A percentile compares a stretch with the other conserved stretches of the same genome.
These are phyloP conservation scores for Paraglomus brasilianum DNA, from an alignment of 192 early-diverging fungal genomes.

Conservation along the genomic window DNA sequence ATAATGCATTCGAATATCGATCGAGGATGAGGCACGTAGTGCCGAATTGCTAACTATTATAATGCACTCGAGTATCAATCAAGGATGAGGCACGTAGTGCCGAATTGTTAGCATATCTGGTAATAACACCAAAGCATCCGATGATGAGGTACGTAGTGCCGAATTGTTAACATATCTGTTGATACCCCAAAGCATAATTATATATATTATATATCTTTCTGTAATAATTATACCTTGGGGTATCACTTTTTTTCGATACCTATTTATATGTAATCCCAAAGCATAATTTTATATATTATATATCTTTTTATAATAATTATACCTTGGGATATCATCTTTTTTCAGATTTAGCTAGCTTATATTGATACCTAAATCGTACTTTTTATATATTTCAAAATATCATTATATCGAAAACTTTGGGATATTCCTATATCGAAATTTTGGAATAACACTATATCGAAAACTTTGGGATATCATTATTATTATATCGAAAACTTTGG, in stretches of 20 bases:
- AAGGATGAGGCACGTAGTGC: too few relatives aligned
- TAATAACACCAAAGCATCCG: too few relatives aligned
- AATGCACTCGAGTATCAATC: too few relatives aligned
- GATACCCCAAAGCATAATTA: slow-evolving; percentile 23
- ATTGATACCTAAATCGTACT: slow-evolving; percentile 21
- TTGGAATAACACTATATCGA: not conserved
- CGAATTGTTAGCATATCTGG: too few relatives aligned
- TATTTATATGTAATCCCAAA: too few relatives aligned
- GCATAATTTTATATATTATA: too few relatives aligned
- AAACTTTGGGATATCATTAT: slow-evolving; percentile 3
- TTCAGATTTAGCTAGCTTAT: slow-evolving; percentile 21
- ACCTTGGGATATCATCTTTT: slow-evolving; percentile 19
- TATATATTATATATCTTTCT: not conserved
- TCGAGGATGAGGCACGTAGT: too few relatives aligned
- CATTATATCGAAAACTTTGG: slow-evolving; percentile 8
- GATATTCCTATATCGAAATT: slow-evolving; percentile 13
- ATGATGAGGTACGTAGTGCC: too few relatives aligned
- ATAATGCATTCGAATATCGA: too few relatives aligned
- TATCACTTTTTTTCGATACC: slow-evolving; percentile 7
- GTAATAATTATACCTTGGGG: slow-evolving; percentile 20
- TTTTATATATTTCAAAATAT: slow-evolving; percentile 27
- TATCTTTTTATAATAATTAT: slow-evolving; percentile 12
- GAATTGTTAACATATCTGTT: too few relatives aligned
- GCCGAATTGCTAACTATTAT: too few relatives aligned
- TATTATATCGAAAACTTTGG: slow-evolving; percentile 1